Percentiles rank a stretch among this genome's conserved stretches.
Conservation (phyloP, 2,329 filamentous ascomycete genomes). For the Cladophialophora exuberans region DNA sequence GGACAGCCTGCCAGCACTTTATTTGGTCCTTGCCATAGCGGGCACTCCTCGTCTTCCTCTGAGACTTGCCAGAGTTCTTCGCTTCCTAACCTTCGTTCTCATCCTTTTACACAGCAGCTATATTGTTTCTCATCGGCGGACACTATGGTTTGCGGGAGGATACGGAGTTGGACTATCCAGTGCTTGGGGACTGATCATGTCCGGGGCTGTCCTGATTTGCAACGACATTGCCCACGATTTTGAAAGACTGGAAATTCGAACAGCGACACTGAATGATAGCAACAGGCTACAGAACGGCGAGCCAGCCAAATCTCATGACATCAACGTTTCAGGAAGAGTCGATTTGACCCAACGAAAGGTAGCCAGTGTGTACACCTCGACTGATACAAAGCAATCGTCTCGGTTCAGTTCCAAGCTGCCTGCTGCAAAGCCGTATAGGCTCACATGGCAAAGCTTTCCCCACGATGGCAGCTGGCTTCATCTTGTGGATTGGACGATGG, state of each 20-base stretch:
- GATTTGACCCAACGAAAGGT: constrained; percentile 15
- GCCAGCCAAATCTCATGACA: neutral
- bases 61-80: neutral
- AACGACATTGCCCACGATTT: constrained; percentile 61
- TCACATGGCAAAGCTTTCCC: constrained; percentile 32
- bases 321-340: neutral
- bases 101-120: constrained; percentile 19
- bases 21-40: constrained; percentile 27
- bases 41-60: constrained; percentile 24
- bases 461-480: constrained; percentile 57
- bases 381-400: constrained; percentile 10
- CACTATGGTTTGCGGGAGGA: constrained; percentile 54
- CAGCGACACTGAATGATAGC: constrained; percentile 18
- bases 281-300: constrained; percentile 8
- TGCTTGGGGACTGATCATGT: constrained; percentile 60
- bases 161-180: constrained; percentile 60
- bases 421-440: constrained; percentile 9
- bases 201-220: constrained; percentile 55
- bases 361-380: constrained; percentile 11
- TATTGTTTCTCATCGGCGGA: constrained; percentile 39
- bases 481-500: constrained; percentile 61
- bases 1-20: constrained; percentile 31
- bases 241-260: constrained; percentile 54
- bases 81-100: constrained; percentile 21
- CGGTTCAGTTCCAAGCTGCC: constrained; percentile 2